Evolutionary conservation across 208 protist genomes (phyloP).

Genomic region (Trypanosoma scelopori): DNA sequence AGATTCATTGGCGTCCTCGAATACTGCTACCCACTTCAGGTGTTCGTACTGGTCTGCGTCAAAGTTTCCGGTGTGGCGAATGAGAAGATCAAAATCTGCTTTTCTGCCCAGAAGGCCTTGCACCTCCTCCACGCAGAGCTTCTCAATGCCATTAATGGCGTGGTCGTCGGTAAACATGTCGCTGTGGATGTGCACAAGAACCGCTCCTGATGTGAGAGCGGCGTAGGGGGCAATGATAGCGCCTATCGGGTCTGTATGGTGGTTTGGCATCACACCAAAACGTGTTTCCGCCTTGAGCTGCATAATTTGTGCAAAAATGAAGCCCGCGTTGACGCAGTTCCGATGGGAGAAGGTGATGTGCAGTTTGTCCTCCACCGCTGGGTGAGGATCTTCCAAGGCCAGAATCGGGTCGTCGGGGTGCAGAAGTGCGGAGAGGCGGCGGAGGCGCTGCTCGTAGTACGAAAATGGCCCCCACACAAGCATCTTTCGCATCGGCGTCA

Average conservation of each 20-base stretch:
- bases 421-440: slow-evolving; percentile 82
- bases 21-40: slow-evolving; percentile 79
- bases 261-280: slow-evolving; percentile 89
- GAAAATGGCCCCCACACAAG: slow-evolving; percentile 91
- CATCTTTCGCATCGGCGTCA: slow-evolving; percentile 89
- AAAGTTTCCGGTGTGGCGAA: slow-evolving; percentile 90
- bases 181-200: slow-evolving; percentile 84
- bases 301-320: slow-evolving; percentile 81
- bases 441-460: slow-evolving; percentile 91
- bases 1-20: slow-evolving; percentile 72
- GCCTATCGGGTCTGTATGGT: slow-evolving; percentile 83
- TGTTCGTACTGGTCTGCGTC: slow-evolving; percentile 87
- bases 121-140: slow-evolving; percentile 90
- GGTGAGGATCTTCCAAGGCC: slow-evolving; percentile 80
- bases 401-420: slow-evolving; percentile 91
- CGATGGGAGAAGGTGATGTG: slow-evolving; percentile 87
- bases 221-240: slow-evolving; percentile 88
- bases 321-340: slow-evolving; percentile 90
- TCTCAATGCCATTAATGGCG: slow-evolving; percentile 88
- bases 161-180: slow-evolving; percentile 92
- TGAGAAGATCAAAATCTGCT: slow-evolving; percentile 81
- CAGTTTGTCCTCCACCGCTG: slow-evolving; percentile 83
- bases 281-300: slow-evolving; percentile 83
- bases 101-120: slow-evolving; percentile 74
- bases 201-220: slow-evolving; percentile 81